Conservation (phyloP, 345 rosid species). For the Limnanthes douglasii region DNA sequence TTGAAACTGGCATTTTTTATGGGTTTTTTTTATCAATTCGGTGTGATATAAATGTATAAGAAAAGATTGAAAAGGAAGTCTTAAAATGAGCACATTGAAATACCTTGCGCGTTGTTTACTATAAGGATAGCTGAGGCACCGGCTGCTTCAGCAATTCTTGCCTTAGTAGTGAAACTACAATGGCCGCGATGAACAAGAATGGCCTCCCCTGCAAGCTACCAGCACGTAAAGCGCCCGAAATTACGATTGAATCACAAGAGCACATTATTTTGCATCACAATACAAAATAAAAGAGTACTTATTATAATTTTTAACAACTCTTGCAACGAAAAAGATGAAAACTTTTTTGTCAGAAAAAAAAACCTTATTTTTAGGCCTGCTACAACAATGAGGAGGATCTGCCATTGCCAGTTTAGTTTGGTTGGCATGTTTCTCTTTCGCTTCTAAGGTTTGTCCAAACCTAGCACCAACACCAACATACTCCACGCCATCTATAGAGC, state of each 20-base stretch:
- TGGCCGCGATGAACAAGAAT: slow-evolving; percentile 70
- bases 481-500: slow-evolving; percentile 34
- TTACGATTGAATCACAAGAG: slow-evolving; percentile 6
- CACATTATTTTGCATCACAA: background rate
- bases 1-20: too few species aligned
- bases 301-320: too few species aligned
- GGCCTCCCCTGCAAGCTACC: slow-evolving; percentile 51
- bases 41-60: too few species aligned
- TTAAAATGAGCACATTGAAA: background rate
- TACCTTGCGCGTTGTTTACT: slow-evolving; percentile 59
- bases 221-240: slow-evolving; percentile 6
- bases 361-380: slow-evolving; percentile 49
- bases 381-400: slow-evolving; percentile 79
- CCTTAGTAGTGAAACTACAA: slow-evolving; percentile 73
- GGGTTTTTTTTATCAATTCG: too few species aligned
- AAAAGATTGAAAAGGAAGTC: too few species aligned
- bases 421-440: slow-evolving; percentile 72
- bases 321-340: background rate
- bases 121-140: slow-evolving; percentile 76
- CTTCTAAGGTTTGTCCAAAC: slow-evolving; percentile 70
- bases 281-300: background rate
- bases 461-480: slow-evolving; percentile 95
- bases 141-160: slow-evolving; percentile 53
- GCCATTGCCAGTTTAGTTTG: slow-evolving; percentile 38
- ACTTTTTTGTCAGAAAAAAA: too few species aligned